A percentile compares a stretch with the other conserved stretches of the same genome.
These are phyloP conservation scores for Leccinellum rugosiceps DNA, from an alignment of 768 basidiomycete genomes.

Conservation along the genomic window DNA sequence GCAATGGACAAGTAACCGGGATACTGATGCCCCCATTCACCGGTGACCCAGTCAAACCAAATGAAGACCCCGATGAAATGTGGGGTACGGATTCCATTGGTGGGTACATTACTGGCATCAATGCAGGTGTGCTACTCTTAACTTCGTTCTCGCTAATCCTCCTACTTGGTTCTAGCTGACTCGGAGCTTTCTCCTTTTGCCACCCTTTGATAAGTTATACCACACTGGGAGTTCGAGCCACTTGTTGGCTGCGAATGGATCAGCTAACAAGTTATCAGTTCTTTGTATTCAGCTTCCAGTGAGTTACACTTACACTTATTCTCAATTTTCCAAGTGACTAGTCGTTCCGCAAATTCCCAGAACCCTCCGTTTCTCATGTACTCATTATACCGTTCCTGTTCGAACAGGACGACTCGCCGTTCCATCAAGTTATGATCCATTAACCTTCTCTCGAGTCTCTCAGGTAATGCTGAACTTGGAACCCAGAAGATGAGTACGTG, in stretches of 20 bases:
- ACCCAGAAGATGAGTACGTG: neutral
- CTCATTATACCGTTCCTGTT: neutral
- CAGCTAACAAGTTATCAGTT: neutral
- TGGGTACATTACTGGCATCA: too few relatives aligned
- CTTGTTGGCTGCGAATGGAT: neutral
- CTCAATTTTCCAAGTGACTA: neutral
- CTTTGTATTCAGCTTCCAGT: neutral
- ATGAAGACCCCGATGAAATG: too few relatives aligned
- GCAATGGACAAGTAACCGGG: too few relatives aligned
- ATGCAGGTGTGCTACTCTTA: too few relatives aligned
- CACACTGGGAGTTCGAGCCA: neutral
- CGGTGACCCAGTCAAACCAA: too few relatives aligned
- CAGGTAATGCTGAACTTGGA: neutral
- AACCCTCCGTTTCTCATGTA: neutral
- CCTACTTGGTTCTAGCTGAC: too few relatives aligned
- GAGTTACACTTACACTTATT: neutral
- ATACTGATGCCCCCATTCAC: too few relatives aligned
- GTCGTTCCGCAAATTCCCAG: neutral
- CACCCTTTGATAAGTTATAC: neutral
- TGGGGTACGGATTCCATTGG: too few relatives aligned
- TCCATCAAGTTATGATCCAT: neutral
- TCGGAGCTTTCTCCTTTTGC: neutral
- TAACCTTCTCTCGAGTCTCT: neutral
- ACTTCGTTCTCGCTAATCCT: too few relatives aligned
- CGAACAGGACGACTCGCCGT: neutral